Base-by-base conservation (phyloP, 1,284 basidiomycete genomes). In the Coniferiporia sulphurascens region DNA sequence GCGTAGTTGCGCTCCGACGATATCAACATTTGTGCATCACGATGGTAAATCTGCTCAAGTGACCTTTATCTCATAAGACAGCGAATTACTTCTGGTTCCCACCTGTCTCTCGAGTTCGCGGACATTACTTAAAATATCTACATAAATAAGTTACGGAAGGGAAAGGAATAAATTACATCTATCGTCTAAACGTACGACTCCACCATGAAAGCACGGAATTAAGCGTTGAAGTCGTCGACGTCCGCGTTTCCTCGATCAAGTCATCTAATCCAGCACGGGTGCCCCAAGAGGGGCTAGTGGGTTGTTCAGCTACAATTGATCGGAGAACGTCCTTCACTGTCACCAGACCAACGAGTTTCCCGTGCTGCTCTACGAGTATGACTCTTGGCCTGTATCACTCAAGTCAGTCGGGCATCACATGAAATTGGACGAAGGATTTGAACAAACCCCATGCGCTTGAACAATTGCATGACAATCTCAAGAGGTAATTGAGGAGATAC, bases 261-360 rank as follows among this genome's bases (percentile, higher is more conserved):
- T 67, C 67, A 48, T 72, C 71, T 21, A 75, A 60, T 13, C 67
- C 66, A 35, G 68, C 67, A 15, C 64, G 65, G 41, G 68, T 65
- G 35, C 70, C 65, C 60, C 67, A 69, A 34, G 65, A 63, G 17
- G 62, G 57, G 48, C 61, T 52, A 17, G 72, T 58, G 65, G 76
- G 75, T 61, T 78, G 75, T 65, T 78, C 77, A 38, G 76, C 78
- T 45, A 84, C 81, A 61, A 89, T 93, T 69, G 93, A 92, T 48
- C 86, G 85, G 12, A 99, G 76, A 10, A 98, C 92, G 66, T 99
- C 97, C 71, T 99, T 99, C 61, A 99, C 91, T 0, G 95, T 98
- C 19, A 98, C 87, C 13, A 99, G 78, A 0, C 96, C 96, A 0
- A 82, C 84, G 2, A 99, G 78, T 45, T 78, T 75, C 10, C 96